Evolutionary conservation across 352 stramenopile species (phyloP), one percentile per base, ranked within the genome.

Genomic region (Phytophthora nicotianae): DNA sequence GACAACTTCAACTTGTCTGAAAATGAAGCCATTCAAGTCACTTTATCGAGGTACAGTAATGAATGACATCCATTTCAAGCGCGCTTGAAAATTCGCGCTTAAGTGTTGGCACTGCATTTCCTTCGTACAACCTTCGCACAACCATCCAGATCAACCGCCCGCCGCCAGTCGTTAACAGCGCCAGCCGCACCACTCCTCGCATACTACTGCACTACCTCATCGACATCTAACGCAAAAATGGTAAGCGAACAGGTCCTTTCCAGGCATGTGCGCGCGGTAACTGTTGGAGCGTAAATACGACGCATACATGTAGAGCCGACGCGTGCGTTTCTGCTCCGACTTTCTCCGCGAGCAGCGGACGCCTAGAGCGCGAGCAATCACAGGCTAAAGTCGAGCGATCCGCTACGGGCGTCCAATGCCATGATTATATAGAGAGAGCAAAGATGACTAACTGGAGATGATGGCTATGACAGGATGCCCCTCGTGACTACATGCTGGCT

Each of bases 401-500:
- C 55, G 23, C 35, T 42, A 50, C 33, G 38, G 35, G 42, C 50
- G 50, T 57, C 35, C 37, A 38, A 26, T 23, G 40, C 23, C 26
- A 48, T 26, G 2, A 48, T n/a, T 53, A 21, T 29, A 33, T 7
- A 45, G n/a, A 52, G 13, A 29, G n/a, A 29, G 24, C 47, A 3
- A 26, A 13, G 5, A 43, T 55, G 41, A 73, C 66, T 75, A 63
- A 75, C 63, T 54, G 24, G 27, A 49, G 33, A 20, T 62, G 19
- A n/a, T 48, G 42, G 33, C n/a, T 52, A 3, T 41, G 27, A 43
- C 50, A 90, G 83, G 81, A 92, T 76, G 69, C 74, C 69, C 75
- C 86, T 78, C 81, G 83, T 81, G 83, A 92, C 74, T 97, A 99
- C 70, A 99, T 99, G 87, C 92, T 99, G 72, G 97, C 96, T 79